Conservation (phyloP, 1,284 basidiomycete species). For the Retiboletus flavoniger region DNA sequence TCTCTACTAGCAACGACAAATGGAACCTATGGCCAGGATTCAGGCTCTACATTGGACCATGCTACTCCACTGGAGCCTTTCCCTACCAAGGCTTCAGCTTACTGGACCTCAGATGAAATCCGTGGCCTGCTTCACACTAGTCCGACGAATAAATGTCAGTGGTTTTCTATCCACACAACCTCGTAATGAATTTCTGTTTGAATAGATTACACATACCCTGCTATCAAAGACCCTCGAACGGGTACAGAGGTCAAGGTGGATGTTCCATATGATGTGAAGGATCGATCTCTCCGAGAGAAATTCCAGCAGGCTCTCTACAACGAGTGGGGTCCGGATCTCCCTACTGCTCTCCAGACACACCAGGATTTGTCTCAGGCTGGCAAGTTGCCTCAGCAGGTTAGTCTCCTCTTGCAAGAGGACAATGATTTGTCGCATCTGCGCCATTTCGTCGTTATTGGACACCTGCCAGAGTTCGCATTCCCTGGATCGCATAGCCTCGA, state of each 20-base stretch:
- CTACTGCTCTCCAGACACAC: not conserved
- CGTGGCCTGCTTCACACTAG: constrained; percentile 5
- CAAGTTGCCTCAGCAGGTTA: not conserved
- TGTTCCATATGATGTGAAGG: constrained; percentile 7
- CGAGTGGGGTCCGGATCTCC: constrained; percentile 2
- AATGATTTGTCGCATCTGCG: not conserved
- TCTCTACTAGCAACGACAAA: constrained; percentile 1
- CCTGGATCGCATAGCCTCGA: constrained; percentile 21
- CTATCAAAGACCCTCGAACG: constrained; percentile 7
- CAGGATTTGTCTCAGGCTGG: not conserved
- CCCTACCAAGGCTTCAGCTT: not conserved
- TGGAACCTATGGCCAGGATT: constrained; percentile 1
- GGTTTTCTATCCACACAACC: not conserved
- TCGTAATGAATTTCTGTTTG: not conserved
- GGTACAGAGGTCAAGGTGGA: constrained; percentile 11
- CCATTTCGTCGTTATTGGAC: constrained; percentile 6
- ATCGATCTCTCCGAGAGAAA: constrained; percentile 13
- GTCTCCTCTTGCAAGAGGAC: constrained; percentile 10
- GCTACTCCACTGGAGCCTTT: constrained; percentile 10
- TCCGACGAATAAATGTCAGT: constrained; percentile 8
- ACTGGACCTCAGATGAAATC: constrained; percentile 13
- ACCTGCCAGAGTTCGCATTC: constrained; percentile 21
- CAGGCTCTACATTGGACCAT: not conserved
- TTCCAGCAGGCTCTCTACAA: constrained; percentile 7
- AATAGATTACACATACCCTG: constrained; percentile 24